These are phyloP conservation scores for Sclerotiophoma versabilis DNA, from an alignment of 2,329 filamentous ascomycete genomes.

Conservation along the genomic window DNA sequence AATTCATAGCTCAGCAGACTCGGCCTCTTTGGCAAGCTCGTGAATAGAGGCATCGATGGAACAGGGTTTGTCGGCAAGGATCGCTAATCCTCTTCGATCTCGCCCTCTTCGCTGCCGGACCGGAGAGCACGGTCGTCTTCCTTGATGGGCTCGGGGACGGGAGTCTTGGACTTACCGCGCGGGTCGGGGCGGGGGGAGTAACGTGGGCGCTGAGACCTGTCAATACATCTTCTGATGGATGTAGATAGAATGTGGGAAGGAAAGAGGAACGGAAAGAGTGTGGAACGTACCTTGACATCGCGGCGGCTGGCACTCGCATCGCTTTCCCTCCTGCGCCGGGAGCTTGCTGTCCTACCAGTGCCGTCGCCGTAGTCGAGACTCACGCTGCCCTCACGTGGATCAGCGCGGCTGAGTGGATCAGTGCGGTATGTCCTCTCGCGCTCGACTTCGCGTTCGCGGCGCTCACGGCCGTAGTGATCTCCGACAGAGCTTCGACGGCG, in stretches of 20 bases:
- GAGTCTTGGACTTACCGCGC: slow-evolving; percentile 63
- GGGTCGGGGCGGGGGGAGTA: slow-evolving; percentile 61
- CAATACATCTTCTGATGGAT: slow-evolving; percentile 16
- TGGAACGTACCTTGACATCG: slow-evolving; percentile 52
- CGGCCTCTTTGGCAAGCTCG: neutral
- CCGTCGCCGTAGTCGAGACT: slow-evolving; percentile 90
- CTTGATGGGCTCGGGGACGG: slow-evolving; percentile 50
- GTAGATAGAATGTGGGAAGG: too few species aligned
- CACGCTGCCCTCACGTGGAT: slow-evolving; percentile 74
- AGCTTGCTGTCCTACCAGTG: slow-evolving; percentile 59
- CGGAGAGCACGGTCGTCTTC: slow-evolving; percentile 72
- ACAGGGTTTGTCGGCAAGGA: slow-evolving; percentile 9
- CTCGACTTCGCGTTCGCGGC: slow-evolving; percentile 87
- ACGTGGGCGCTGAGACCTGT: slow-evolving; percentile 52
- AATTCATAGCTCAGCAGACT: neutral
- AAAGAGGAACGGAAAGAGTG: neutral
- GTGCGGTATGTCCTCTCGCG: slow-evolving; percentile 77
- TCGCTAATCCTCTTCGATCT: slow-evolving; percentile 80
- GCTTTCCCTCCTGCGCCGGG: slow-evolving; percentile 75
- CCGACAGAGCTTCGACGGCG: slow-evolving; percentile 66
- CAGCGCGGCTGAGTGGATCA: slow-evolving; percentile 68
- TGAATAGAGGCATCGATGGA: neutral
- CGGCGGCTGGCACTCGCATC: slow-evolving; percentile 60
- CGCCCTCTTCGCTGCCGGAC: slow-evolving; percentile 94
- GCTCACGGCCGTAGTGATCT: slow-evolving; percentile 81